Conservation (phyloP, 2,329 filamentous ascomycete species). For the Cladosporium velox region DNA sequence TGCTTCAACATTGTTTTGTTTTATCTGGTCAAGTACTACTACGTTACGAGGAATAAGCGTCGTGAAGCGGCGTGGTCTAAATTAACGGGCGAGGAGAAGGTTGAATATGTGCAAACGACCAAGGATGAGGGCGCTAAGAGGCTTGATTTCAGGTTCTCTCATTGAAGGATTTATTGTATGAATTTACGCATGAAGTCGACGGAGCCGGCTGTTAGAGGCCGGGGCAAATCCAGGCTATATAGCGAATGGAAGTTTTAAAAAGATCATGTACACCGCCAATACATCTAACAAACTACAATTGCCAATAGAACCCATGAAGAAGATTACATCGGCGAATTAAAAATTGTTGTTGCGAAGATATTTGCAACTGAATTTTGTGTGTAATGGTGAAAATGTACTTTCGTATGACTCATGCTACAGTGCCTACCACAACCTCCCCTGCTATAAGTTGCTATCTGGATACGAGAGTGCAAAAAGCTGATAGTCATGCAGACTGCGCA, state of each 20-base stretch:
- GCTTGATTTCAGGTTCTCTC: slow-evolving; percentile 44
- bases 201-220: not conserved
- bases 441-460: no score
- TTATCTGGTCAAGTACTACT: slow-evolving; percentile 37
- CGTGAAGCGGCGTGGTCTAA: slow-evolving; percentile 42
- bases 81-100: slow-evolving; percentile 52
- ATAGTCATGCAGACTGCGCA: not conserved
- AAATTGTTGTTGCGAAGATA: no score
- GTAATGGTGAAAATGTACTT: no score
- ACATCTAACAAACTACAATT: no score
- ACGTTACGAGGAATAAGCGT: slow-evolving; percentile 35
- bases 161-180: slow-evolving; percentile 22
- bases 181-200: not conserved
- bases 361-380: no score
- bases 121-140: slow-evolving; percentile 43
- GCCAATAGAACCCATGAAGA: no score
- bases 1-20: slow-evolving; percentile 37
- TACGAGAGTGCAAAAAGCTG: no score
- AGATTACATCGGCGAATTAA: no score
- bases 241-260: not conserved
- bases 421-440: no score
- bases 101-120: slow-evolving; percentile 49
- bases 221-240: not conserved
- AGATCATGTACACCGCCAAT: not conserved
- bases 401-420: no score